Evolutionary conservation across 164 flowering plant genomes (phyloP).

Genomic region (Stephania yunnanensis): DNA sequence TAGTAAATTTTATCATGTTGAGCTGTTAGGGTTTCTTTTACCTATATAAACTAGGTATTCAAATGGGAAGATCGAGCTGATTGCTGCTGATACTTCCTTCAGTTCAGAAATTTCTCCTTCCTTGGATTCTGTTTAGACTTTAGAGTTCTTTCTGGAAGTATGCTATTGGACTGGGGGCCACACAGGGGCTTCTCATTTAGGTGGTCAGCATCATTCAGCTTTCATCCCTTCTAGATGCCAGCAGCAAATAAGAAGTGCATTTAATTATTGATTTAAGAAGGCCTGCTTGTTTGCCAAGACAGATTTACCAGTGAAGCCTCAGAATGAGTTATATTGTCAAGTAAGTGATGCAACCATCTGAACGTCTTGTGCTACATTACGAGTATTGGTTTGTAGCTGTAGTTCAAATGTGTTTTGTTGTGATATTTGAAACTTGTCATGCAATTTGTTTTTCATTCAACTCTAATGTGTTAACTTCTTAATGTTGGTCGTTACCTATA

Average conservation of each 20-base stretch:
- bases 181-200: neutral
- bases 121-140: slow-evolving; percentile 3
- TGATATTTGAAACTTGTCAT: slow-evolving; percentile 1
- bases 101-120: neutral
- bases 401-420: slow-evolving; percentile 6
- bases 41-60: neutral
- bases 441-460: neutral
- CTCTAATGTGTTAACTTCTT: neutral
- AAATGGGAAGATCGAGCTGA: neutral
- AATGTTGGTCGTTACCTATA: slow-evolving; percentile 2
- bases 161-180: slow-evolving; percentile 1
- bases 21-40: neutral
- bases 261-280: slow-evolving; percentile 16
- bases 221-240: slow-evolving; percentile 7
- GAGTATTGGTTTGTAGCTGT: slow-evolving; percentile 11
- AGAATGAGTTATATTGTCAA: slow-evolving; percentile 24
- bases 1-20: neutral
- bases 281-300: slow-evolving; percentile 19
- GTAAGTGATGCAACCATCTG: slow-evolving; percentile 24
- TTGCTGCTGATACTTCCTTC: neutral
- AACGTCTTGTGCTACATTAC: slow-evolving; percentile 15
- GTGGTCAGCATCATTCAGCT: slow-evolving; percentile 3
- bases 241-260: slow-evolving; percentile 15
- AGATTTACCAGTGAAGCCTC: slow-evolving; percentile 21
- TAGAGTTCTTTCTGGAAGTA: neutral